Base-by-base conservation (phyloP, 2,329 filamentous ascomycete species). In the Nakataea oryzae region DNA sequence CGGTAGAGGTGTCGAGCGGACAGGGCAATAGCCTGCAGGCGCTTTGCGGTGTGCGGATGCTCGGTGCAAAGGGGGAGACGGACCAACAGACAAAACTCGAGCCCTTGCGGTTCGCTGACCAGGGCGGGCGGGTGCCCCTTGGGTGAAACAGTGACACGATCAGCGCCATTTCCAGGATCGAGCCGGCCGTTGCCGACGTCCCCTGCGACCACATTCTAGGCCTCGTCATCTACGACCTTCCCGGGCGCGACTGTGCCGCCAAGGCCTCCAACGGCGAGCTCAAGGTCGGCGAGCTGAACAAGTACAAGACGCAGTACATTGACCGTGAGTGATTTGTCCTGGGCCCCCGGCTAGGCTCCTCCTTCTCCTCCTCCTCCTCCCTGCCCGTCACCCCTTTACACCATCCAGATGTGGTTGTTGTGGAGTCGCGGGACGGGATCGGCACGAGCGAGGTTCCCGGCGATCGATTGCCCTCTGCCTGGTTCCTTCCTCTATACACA, bases 261-360 rank as follows among this genome's bases (percentile, higher is more conserved):
- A 75, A 82, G 67, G 84, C 84, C 17, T 86, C 84, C 65, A 86
- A 86, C 68, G 84, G 85, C 64, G 84, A 87, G 71, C 79, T 84
- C 57, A 73, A 76, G 26, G 81, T 86, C 63, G 82, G 79, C 63
- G 72, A 86, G 62, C 72, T 80, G 60, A 75, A 60, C 65, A 68
- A 66, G 66, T 78, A 78, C 73, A 76, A 75, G 73, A 70, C 67
- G 57, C 65, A 76, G 68, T 76, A 75, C 68, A 76, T 77, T 63
- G 74, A 76, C 66, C 67, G 72, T 74, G 64, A 67, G 72, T 70
- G 13, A 2, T 41, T n/a, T 12, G 30, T 12, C 30, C 30, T 32
- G 3, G 13, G 2, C 30, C 30, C 30, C 8, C 2, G 13, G 13
- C 30, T 12, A 32, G n/a, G n/a, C n/a, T n/a, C 13, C 30, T 8